Evolutionary conservation across 345 rosid species (phyloP), one percentile per base, ranked within the genome.

Genomic region (Citrus sinensis): DNA sequence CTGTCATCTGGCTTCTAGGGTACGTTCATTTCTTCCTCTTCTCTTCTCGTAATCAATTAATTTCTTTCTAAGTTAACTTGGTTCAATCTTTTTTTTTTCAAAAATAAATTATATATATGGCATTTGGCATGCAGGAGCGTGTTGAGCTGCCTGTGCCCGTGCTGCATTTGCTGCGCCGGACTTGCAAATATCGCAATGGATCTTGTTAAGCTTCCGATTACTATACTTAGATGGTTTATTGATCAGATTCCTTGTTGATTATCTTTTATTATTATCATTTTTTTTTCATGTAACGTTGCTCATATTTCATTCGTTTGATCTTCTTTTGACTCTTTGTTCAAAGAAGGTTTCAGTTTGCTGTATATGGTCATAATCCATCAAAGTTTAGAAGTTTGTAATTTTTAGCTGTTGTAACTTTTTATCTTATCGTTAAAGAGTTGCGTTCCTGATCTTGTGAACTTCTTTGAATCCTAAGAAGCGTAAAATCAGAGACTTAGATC

Each of bases 131-230:
- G 54, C 92, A 94, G 97, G 89, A 80, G 83, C 1, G 60, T 90
- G 35, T 70, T 94, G 86, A 92, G 97, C 85, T 93, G 97, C 83
- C 74, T 94, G 76, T 94, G 97, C 81, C 98, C 98, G 25, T 91
- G 92, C 64, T 94, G 97, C 80, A 75, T 89, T 69, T 93, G 93
- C 76, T 93, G 80, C 39, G 90, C 97, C 30, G 90, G 87, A 63
- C 58, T 94, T 62, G 93, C 97, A 1, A 89, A 94, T 58, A 78
- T 89, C 30, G 97, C 97, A 0, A 83, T 93, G 74, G 86, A 2
- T 81, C 88, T 93, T 32, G 77, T 94, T 67, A 88, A 90, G 88
- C 91, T 91, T 77, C 97, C 98, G 11, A 20, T 93, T 59, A 90
- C 80, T 29, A 76, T 92, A 56, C 75, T 94, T 42, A 71, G 84